These are phyloP conservation scores for Potentilla sterilis DNA, from an alignment of 306 rosid species.

Conservation along the genomic window DNA sequence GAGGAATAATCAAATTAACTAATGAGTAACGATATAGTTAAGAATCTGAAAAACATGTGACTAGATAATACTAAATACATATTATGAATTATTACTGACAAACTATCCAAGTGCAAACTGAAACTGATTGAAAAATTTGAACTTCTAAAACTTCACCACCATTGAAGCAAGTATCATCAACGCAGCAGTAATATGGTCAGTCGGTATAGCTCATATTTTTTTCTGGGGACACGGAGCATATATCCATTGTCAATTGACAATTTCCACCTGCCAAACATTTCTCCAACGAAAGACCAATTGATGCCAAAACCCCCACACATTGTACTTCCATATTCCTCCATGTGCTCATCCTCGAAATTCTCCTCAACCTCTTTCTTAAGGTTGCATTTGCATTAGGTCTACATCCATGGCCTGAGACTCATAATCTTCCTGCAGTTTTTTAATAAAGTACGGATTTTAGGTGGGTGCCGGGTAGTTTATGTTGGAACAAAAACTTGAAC, in stretches of 20 bases:
- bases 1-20: too few species aligned
- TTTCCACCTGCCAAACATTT: not conserved
- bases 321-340: constrained; percentile 66
- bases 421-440: constrained; percentile 49
- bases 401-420: constrained; percentile 48
- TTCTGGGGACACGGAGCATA: not conserved
- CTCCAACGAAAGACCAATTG: not conserved
- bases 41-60: too few species aligned
- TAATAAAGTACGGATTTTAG: constrained; percentile 17
- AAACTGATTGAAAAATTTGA: not conserved
- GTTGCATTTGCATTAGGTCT: constrained; percentile 25
- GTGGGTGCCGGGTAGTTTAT: too few species aligned
- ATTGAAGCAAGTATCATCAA: not conserved
- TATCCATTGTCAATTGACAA: not conserved
- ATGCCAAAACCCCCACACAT: constrained; percentile 67
- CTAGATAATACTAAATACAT: too few species aligned
- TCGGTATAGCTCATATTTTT: not conserved
- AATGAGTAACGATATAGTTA: too few species aligned
- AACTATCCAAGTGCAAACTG: not conserved
- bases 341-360: constrained; percentile 40
- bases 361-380: not conserved
- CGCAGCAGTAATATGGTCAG: not conserved
- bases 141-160: not conserved
- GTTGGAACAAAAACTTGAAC: too few species aligned
- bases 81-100: too few species aligned